Base-by-base conservation (phyloP, 768 basidiomycete species). In the Tephrocybe sp. region DNA sequence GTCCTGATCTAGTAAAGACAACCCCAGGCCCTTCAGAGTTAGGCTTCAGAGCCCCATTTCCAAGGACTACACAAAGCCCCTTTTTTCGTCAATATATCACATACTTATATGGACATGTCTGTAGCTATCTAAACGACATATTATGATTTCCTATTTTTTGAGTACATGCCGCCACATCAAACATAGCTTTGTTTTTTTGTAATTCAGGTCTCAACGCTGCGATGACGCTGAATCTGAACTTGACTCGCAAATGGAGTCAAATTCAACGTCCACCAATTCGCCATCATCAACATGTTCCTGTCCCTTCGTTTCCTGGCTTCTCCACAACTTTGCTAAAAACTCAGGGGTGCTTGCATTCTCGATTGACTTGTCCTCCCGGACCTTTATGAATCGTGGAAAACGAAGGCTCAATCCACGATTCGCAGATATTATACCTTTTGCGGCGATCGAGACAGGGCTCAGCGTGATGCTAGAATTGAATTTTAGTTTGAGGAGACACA, bases 401-500 rank as follows among this genome's bases (percentile, higher is more conserved):
- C 94, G 85, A 11, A 96, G 66, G 57, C 87, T 89, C 25, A 95
- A 71, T 4, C 94, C 94, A 22, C 86, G 75, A 43, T 60, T 57
- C 15, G 65, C 55, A 7, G 73, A 73, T 5, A 82, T 72, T 18
- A 84, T 62, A 5, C 85, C 83, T 46, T 77, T 71, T 0, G 89
- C 92, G 15, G 92, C 92, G 5, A 86, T 69, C 19, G 92, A 95
- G 13, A 92, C 82, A 0, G 92, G 93, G 36, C 91, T 92, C 53
- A 91, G 68, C 2, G 92, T 92, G 55, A 94, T 78, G 60, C 87
- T 89, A 43, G 32, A 55, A 25, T 21, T 6, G n/a, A 2, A 8
- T 43, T 34, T 39, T 22, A 45, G 24, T 13, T 37, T 30, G 2
- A n/a, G 5, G 18, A 8, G 11, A 26, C 44, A 30, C 28, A 24